A percentile compares a stretch with the other conserved stretches of the same genome.
phyloP scores from a whole-genome alignment of 768 basidiomycete genomes.

The Royoungia palumana region DNA sequence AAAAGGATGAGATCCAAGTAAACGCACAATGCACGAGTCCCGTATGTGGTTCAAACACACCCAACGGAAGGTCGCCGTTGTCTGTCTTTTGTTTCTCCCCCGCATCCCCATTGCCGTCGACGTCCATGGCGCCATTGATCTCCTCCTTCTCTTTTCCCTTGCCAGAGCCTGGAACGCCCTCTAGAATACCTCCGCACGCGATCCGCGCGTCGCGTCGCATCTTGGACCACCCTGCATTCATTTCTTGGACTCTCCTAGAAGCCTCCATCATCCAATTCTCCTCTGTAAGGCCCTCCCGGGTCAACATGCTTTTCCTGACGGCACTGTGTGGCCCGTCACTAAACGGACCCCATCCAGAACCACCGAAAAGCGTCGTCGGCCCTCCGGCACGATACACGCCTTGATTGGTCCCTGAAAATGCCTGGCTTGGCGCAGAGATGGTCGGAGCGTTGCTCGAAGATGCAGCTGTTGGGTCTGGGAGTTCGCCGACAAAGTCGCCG shows the following conservation, averaged over 20 bases:
- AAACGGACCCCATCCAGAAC: conserved; percentile 80
- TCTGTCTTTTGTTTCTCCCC: conserved; percentile 30
- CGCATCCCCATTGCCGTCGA: conserved; percentile 26
- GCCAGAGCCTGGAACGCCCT: conserved; percentile 26
- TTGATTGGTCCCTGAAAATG: conserved; percentile 44
- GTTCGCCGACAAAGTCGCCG: conserved; percentile 78
- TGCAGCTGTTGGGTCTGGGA: conserved; percentile 66
- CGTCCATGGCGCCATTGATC: conserved; percentile 28
- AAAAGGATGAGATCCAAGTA: not conserved
- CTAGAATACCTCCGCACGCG: conserved; percentile 47
- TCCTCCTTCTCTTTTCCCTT: conserved; percentile 35
- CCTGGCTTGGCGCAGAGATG: conserved; percentile 25
- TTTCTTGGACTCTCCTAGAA: conserved; percentile 60
- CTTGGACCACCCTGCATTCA: conserved; percentile 61
- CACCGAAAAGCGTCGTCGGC: conserved; percentile 89
- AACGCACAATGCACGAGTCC: conserved; percentile 69
- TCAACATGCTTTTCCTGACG: conserved; percentile 74
- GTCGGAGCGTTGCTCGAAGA: conserved; percentile 42
- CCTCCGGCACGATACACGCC: conserved; percentile 89
- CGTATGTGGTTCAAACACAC: conserved; percentile 81
- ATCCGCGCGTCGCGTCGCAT: conserved; percentile 54
- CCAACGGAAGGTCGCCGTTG: conserved; percentile 45
- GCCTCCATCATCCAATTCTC: conserved; percentile 93
- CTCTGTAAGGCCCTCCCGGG: conserved; percentile 75
- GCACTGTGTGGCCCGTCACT: conserved; percentile 84